Evolutionary conservation across 345 rosid species (phyloP), one percentile per base, ranked within the genome.

Genomic region (Citropsis articulata): DNA sequence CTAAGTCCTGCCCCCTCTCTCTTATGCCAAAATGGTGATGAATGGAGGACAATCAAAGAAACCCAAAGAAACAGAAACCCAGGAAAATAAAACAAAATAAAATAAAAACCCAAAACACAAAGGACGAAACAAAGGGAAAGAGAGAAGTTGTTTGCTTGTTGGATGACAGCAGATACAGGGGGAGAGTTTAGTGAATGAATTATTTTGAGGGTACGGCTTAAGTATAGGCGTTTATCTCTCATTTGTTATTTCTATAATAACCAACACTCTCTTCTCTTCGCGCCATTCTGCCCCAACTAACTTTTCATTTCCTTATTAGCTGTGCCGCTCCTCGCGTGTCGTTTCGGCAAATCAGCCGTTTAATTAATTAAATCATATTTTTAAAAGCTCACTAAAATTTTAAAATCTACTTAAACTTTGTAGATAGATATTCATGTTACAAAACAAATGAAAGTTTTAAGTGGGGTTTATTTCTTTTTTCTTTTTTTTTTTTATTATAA

Each of bases 211-310:
- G 85, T 10, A 4, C 40, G 31, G 81, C 85, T 73, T 74, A 30
- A 48, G 64, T 59, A 22, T 81, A 80, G 89, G 82, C 83, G 61
- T 21, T 38, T 71, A 16, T 82, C 70, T 71, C 82, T 78, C 76
- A 33, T 55, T 3, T 35, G 4, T 9, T 42, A 2, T 22, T 21
- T 55, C 22, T 12, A 76, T n/a, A 12, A 12, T 76, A 55, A 76
- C 79, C 6, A 66, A 66, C 50, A 36, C 31, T 55, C 2, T 19
- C 24, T 8, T 0, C 30, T 70, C 48, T 48, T 50, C 31, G 74
- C 80, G 69, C 77, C 75, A 59, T 36, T 36, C 48, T 5, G 13
- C 59, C 48, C 31, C 13, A 73, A 13, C 65, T 7, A 24, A 59
- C 76, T 73, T 73, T 33, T 57, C 48, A 33, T 9, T 9, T 71